phyloP scores from a whole-genome alignment of 495 filamentous ascomycete species.

The Annulohypoxylon bovei region DNA sequence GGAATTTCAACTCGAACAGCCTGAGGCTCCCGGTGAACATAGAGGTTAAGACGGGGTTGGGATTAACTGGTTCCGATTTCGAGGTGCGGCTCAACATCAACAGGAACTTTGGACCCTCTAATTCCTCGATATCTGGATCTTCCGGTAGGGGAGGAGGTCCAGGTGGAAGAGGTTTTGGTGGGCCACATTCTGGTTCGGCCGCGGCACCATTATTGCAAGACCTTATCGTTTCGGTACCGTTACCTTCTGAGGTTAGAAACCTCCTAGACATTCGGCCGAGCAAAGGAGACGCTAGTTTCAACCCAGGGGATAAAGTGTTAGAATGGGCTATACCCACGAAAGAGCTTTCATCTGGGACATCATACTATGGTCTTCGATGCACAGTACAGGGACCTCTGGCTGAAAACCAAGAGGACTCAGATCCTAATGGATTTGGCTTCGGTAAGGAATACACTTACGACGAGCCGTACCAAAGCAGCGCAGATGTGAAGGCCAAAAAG shows the following conservation, averaged over 20 bases:
- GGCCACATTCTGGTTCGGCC: conserved; percentile 54
- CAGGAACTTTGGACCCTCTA: conserved; percentile 66
- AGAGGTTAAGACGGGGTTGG: conserved; percentile 82
- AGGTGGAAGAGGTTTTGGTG: conserved; percentile 59
- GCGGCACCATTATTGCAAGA: conserved; percentile 77
- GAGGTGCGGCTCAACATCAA: conserved; percentile 82
- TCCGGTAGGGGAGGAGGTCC: conserved; percentile 68
- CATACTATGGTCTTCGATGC: conserved; percentile 76
- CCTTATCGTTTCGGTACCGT: conserved; percentile 80
- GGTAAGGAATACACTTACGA: conserved; percentile 70
- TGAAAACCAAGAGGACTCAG: conserved; percentile 68
- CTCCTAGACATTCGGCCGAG: conserved; percentile 85
- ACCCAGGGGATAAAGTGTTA: conserved; percentile 72
- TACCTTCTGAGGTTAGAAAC: conserved; percentile 83
- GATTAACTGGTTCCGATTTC: conserved; percentile 79
- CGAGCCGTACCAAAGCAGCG: conserved; percentile 61
- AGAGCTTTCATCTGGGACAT: conserved; percentile 68
- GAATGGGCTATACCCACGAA: conserved; percentile 87
- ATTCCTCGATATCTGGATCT: conserved; percentile 35
- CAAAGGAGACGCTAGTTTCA: conserved; percentile 85
- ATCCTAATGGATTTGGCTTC: conserved; percentile 61
- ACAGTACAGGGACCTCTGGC: conserved; percentile 76
- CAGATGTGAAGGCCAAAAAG: conserved; percentile 51
- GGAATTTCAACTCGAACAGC: conserved; percentile 59
- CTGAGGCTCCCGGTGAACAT: conserved; percentile 83